These are phyloP conservation scores for Chaetomium cochliodes DNA, from an alignment of 495 filamentous ascomycete genomes.

Conservation along the genomic window DNA sequence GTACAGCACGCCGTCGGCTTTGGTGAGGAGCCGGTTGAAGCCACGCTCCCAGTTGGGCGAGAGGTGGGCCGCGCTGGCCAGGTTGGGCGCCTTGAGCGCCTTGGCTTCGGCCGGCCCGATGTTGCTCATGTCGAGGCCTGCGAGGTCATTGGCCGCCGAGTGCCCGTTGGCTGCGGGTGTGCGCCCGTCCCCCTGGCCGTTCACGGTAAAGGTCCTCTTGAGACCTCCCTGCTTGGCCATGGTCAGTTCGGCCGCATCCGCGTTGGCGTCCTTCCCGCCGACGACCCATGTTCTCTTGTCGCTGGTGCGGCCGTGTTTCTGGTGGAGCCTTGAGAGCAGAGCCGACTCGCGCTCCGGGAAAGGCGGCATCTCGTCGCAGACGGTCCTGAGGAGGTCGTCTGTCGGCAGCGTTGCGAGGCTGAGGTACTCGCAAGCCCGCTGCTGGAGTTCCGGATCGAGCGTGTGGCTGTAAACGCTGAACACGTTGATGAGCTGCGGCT, in stretches of 20 bases:
- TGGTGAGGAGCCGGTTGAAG: constrained; percentile 79
- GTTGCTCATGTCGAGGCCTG: constrained; percentile 74
- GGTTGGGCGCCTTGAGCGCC: constrained; percentile 65
- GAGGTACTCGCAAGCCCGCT: constrained; percentile 94
- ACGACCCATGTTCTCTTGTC: constrained; percentile 97
- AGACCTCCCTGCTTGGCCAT: constrained; percentile 79
- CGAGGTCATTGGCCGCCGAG: constrained; percentile 60
- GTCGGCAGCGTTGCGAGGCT: constrained; percentile 79
- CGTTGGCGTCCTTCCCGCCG: constrained; percentile 88
- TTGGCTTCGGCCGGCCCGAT: constrained; percentile 54
- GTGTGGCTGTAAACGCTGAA: constrained; percentile 93
- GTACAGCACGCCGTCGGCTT: constrained; percentile 82
- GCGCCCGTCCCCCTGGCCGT: constrained; percentile 54
- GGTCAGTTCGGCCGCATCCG: constrained; percentile 73
- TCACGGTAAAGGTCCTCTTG: constrained; percentile 75
- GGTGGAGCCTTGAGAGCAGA: constrained; percentile 85
- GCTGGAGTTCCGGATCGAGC: constrained; percentile 91
- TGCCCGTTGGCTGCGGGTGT: constrained; percentile 57
- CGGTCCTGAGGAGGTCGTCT: constrained; percentile 90
- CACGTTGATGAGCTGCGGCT: constrained; percentile 85
- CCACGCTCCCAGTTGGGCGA: constrained; percentile 93
- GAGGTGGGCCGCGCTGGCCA: constrained; percentile 88
- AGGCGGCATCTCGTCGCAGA: constrained; percentile 98
- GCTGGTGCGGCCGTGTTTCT: constrained; percentile 84
- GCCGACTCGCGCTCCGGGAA: constrained; percentile 95